Conservation (phyloP, 2,329 filamentous ascomycete genomes). For the Verticillium nonalfalfae region DNA sequence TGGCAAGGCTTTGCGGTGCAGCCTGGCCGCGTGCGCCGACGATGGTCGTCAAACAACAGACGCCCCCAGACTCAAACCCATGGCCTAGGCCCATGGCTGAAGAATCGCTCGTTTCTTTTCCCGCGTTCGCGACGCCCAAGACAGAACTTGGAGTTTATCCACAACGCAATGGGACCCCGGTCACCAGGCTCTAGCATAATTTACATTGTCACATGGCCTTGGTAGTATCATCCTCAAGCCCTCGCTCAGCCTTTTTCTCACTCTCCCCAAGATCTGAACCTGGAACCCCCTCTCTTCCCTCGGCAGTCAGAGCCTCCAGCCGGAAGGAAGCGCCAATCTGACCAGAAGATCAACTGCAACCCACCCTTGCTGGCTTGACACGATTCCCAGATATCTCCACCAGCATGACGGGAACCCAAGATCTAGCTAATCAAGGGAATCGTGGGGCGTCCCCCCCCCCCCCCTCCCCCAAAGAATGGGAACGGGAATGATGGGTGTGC, state of each 20-base stretch:
- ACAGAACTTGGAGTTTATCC: neutral
- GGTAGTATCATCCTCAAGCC: neutral
- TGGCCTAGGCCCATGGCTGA: neutral
- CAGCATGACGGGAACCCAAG: too few relatives aligned
- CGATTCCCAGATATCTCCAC: too few relatives aligned
- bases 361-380: neutral
- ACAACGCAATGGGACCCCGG: too few relatives aligned
- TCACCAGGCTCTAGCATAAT: too few relatives aligned
- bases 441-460: too few relatives aligned
- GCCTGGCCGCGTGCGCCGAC: neutral
- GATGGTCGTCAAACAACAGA: neutral
- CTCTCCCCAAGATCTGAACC: too few relatives aligned
- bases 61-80: neutral
- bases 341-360: neutral
- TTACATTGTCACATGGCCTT: neutral
- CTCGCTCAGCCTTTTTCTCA: neutral
- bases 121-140: neutral
- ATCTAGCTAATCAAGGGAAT: too few relatives aligned
- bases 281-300: too few relatives aligned
- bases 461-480: neutral
- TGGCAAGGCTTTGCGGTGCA: too few relatives aligned
- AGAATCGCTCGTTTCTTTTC: neutral
- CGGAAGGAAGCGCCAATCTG: neutral
- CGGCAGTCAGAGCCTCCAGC: neutral
- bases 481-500: neutral